These are phyloP conservation scores for Closterium sp. DNA, from an alignment of 139 green algal genomes.

Conservation along the genomic window DNA sequence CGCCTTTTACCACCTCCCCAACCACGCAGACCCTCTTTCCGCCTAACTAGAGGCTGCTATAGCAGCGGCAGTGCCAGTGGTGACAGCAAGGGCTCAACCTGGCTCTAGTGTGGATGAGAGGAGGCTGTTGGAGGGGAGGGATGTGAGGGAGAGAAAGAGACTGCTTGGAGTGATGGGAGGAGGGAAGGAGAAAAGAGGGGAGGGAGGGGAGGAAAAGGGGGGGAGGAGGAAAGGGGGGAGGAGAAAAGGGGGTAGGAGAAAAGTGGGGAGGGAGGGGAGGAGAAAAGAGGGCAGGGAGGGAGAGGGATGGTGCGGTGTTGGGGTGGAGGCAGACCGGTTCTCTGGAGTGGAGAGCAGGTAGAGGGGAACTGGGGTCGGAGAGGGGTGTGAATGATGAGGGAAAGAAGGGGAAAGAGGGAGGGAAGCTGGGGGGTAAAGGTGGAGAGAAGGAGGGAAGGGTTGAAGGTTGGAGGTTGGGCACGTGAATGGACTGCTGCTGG, in stretches of 20 bases:
- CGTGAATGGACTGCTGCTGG: too few relatives aligned
- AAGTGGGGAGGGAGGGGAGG: too few relatives aligned
- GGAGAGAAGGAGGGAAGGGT: too few relatives aligned
- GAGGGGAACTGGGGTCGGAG: background rate
- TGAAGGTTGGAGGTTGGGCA: too few relatives aligned
- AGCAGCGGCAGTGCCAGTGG: too few relatives aligned
- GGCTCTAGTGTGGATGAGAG: background rate
- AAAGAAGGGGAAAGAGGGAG: too few relatives aligned
- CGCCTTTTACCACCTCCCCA: too few relatives aligned
- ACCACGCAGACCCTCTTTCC: too few relatives aligned
- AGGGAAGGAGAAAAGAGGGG: background rate
- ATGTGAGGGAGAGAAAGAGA: background rate
- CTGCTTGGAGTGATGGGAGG: background rate
- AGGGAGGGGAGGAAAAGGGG: background rate
- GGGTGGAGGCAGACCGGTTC: slow-evolving; percentile 28
- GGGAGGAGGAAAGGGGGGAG: too few relatives aligned
- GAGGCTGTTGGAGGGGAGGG: background rate
- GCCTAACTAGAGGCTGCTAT: background rate
- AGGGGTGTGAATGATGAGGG: too few relatives aligned
- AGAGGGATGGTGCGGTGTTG: background rate
- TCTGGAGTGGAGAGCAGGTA: slow-evolving; percentile 7
- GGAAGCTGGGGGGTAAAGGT: too few relatives aligned
- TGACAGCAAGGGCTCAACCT: background rate
- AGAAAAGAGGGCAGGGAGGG: background rate
- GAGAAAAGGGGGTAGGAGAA: too few relatives aligned